Percentiles rank a stretch among this genome's conserved stretches.
Evolutionary conservation across 352 stramenopile genomes (phyloP).

Genomic region (Pythium rhizo-oryzae): DNA sequence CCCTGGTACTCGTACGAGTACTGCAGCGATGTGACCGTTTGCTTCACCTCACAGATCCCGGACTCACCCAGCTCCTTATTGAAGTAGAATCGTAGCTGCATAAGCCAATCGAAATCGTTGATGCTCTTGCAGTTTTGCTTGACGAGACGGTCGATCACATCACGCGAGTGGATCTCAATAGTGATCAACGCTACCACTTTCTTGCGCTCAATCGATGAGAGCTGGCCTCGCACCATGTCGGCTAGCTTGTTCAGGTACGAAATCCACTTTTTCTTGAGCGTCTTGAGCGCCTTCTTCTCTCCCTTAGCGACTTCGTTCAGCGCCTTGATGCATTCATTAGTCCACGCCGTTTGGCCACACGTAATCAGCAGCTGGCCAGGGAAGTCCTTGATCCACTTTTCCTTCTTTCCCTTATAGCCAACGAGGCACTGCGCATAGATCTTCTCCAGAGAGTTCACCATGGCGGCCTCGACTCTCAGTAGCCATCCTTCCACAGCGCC

Average conservation of each 20-base stretch:
- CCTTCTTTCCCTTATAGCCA: constrained; percentile 92
- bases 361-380: constrained; percentile 93
- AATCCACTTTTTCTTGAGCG: constrained; percentile 95
- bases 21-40: constrained; percentile 84
- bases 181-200: constrained; percentile 98
- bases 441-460: constrained; percentile 87
- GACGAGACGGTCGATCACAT: constrained; percentile 95
- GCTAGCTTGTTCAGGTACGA: constrained; percentile 94
- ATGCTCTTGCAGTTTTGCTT: constrained; percentile 92
- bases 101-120: constrained; percentile 93
- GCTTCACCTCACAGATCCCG: constrained; percentile 86
- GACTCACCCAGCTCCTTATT: constrained; percentile 83
- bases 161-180: constrained; percentile 96
- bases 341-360: constrained; percentile 92
- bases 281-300: constrained; percentile 91
- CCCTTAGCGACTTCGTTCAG: constrained; percentile 90
- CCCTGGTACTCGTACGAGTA: constrained; percentile 89
- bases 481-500: constrained; percentile 93
- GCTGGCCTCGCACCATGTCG: constrained; percentile 91
- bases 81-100: constrained; percentile 89
- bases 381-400: constrained; percentile 96
- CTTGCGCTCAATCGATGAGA: constrained; percentile 91
- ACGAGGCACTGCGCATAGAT: constrained; percentile 85
- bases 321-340: constrained; percentile 93
- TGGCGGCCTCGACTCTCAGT: constrained; percentile 77